Percentiles rank a stretch among this genome's conserved stretches.
phyloP scores from a whole-genome alignment of 257 asterid genomes.

The Gardenia jasminoides region DNA sequence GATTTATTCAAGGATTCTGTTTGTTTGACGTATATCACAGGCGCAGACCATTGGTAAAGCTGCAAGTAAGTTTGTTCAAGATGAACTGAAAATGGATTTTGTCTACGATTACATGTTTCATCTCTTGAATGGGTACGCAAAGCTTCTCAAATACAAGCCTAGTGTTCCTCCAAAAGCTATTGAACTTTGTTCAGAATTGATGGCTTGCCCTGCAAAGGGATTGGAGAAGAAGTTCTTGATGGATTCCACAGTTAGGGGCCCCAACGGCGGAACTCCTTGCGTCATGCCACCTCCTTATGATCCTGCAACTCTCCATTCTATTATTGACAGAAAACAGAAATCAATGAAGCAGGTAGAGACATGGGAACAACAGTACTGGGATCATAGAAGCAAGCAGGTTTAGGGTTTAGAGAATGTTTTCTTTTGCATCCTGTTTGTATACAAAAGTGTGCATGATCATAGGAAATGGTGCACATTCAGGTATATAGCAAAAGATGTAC shows the following conservation, averaged over 20 bases:
- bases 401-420: neutral
- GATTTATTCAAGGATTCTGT: neutral
- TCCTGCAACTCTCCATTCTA: constrained; percentile 9
- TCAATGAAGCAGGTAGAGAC: constrained; percentile 5
- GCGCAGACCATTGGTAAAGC: constrained; percentile 65
- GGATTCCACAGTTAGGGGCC: constrained; percentile 5
- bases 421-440: neutral
- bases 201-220: constrained; percentile 7
- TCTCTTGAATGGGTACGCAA: neutral
- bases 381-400: neutral
- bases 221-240: constrained; percentile 9
- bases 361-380: constrained; percentile 13
- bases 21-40: constrained; percentile 29
- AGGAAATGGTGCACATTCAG: neutral
- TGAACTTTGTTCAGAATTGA: constrained; percentile 13
- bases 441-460: neutral
- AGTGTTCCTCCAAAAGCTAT: constrained; percentile 10
- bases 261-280: neutral
- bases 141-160: constrained; percentile 13
- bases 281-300: constrained; percentile 12
- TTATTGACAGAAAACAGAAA: neutral
- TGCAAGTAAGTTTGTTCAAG: constrained; percentile 51
- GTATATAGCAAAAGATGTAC: neutral
- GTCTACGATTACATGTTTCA: constrained; percentile 60
- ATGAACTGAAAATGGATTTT: constrained; percentile 20